Evolutionary conservation across 2,329 filamentous ascomycete genomes (phyloP).

Genomic region (Microcera coccophila): DNA sequence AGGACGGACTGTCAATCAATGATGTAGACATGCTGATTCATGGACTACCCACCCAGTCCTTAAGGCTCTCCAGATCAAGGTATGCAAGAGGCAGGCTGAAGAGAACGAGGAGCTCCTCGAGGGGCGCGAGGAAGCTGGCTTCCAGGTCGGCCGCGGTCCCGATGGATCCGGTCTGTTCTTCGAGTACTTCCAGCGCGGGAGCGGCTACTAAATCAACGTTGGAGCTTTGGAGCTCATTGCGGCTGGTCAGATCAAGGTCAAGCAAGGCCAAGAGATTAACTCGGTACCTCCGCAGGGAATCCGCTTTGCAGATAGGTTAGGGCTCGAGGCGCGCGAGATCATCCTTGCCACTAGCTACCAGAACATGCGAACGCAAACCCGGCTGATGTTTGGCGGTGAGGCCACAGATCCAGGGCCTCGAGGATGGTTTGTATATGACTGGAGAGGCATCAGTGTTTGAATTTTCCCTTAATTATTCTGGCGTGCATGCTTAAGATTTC

Average conservation of each 20-base stretch:
- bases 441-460: too few relatives aligned
- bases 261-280: conserved; percentile 29
- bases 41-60: conserved; percentile 18
- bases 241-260: conserved; percentile 40
- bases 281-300: conserved; percentile 27
- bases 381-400: conserved; percentile 34
- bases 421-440: too few relatives aligned
- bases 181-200: conserved; percentile 31
- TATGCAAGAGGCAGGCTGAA: conserved; percentile 38
- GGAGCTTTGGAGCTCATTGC: conserved; percentile 38
- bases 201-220: conserved; percentile 43
- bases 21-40: conserved; percentile 45
- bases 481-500: too few relatives aligned
- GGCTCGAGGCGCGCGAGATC: conserved; percentile 38
- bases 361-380: conserved; percentile 34
- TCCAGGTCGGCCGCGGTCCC: conserved; percentile 52
- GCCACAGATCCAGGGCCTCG: conserved; percentile 32
- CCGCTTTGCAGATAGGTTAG: conserved; percentile 30
- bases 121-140: conserved; percentile 49
- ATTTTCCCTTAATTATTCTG: too few relatives aligned
- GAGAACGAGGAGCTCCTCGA: conserved; percentile 39
- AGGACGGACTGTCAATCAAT: conserved; percentile 41
- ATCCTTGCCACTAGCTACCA: conserved; percentile 43
- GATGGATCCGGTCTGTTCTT: conserved; percentile 49
- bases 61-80: conserved; percentile 41